A percentile compares a stretch with the other conserved stretches of the same genome.
phyloP scores from a whole-genome alignment of 768 basidiomycete species.

The Macrocybe gigantea region DNA sequence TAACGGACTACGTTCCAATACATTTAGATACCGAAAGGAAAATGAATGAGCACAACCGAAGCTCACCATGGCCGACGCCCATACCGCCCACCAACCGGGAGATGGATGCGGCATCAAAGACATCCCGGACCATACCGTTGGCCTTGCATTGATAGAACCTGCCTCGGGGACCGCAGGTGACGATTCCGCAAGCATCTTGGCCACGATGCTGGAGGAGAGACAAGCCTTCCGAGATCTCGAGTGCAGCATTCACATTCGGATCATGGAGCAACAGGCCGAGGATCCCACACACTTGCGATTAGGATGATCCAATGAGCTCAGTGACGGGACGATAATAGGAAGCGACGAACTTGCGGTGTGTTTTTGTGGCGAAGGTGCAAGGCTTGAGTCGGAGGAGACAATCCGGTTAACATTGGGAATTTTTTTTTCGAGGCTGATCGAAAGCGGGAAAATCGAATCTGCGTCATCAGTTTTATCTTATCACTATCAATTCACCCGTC shows the following conservation, averaged over 20 bases:
- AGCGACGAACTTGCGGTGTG: too few relatives aligned
- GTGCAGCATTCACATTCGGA: constrained; percentile 63
- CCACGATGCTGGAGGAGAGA: constrained; percentile 94
- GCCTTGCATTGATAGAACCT: constrained; percentile 98
- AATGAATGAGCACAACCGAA: neutral
- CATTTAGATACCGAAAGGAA: constrained; percentile 3
- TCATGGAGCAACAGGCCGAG: constrained; percentile 85
- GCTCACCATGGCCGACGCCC: constrained; percentile 94
- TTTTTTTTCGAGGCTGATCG: too few relatives aligned
- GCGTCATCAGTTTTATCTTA: too few relatives aligned
- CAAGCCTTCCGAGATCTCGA: constrained; percentile 93
- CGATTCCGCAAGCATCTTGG: constrained; percentile 96
- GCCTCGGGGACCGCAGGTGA: constrained; percentile 93
- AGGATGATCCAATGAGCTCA: neutral
- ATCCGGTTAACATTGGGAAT: too few relatives aligned
- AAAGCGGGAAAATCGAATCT: too few relatives aligned
- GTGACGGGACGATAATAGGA: too few relatives aligned
- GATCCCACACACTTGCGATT: constrained; percentile 77
- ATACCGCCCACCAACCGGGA: constrained; percentile 83
- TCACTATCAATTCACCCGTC: neutral
- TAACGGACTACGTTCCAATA: constrained; percentile 67
- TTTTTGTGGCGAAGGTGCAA: too few relatives aligned
- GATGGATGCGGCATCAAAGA: constrained; percentile 80
- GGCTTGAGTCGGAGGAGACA: too few relatives aligned
- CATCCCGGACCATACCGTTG: constrained; percentile 98